Conservation (phyloP, 768 basidiomycete species). For the Termitomyces sp. region DNA sequence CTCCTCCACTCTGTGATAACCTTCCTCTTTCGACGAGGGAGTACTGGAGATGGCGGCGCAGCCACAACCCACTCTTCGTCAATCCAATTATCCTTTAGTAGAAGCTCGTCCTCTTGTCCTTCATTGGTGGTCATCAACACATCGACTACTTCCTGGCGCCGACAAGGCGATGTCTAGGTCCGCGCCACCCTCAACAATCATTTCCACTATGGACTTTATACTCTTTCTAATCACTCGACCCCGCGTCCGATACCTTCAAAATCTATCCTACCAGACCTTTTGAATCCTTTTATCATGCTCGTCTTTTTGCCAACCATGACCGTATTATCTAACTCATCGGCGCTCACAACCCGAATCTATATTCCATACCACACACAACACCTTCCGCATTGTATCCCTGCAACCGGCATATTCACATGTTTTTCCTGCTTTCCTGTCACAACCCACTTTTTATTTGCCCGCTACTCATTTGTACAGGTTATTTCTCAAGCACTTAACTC, state of each 20-base stretch:
- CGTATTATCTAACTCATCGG: conserved; percentile 26
- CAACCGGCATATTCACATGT: conserved; percentile 56
- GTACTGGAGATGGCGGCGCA: conserved; percentile 32
- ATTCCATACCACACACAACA: conserved; percentile 28
- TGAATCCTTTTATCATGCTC: conserved; percentile 39
- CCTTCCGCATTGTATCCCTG: conserved; percentile 72
- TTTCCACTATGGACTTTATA: conserved; percentile 28
- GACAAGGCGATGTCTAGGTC: conserved; percentile 24
- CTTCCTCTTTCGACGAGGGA: conserved; percentile 21
- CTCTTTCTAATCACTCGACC: conserved; percentile 34
- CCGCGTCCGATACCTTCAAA: conserved; percentile 29
- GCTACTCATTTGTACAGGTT: conserved; percentile 58
- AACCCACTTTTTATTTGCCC: conserved; percentile 36
- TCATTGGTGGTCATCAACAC: conserved; percentile 17
- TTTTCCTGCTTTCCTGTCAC: conserved; percentile 46
- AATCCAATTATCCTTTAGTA: conserved; percentile 18
- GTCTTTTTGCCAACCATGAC: conserved; percentile 20
- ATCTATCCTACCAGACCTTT: conserved; percentile 39
- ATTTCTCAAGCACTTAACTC: conserved; percentile 47
- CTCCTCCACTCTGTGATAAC: conserved; percentile 7
- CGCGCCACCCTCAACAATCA: conserved; percentile 15
- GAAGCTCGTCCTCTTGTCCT: conserved; percentile 14
- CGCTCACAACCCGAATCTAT: conserved; percentile 29
- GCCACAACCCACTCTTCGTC: conserved; percentile 32
- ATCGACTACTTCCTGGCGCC: conserved; percentile 16